These are phyloP conservation scores for Linum lewisii DNA, from an alignment of 345 rosid species.

Conservation along the genomic window DNA sequence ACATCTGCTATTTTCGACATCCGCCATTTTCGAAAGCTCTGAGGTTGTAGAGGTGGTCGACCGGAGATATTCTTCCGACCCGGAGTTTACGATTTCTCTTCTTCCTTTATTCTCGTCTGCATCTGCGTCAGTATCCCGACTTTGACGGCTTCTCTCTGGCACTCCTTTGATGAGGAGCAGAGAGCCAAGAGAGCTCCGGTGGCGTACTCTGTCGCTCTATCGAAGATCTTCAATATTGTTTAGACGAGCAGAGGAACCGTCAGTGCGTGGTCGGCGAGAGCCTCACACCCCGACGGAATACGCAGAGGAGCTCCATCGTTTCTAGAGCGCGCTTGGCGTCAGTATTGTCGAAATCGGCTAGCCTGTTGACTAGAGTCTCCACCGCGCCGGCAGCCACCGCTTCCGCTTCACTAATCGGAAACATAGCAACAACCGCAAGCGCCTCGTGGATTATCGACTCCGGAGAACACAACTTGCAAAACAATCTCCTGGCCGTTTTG, in stretches of 20 bases:
- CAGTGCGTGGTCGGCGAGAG: slow-evolving; percentile 59
- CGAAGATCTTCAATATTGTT: slow-evolving; percentile 64
- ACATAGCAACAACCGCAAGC: too few species aligned
- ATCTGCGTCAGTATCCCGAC: too few species aligned
- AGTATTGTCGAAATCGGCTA: slow-evolving; percentile 67
- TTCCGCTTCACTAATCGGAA: too few species aligned
- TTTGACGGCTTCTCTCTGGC: too few species aligned
- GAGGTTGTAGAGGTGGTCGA: too few species aligned
- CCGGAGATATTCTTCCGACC: too few species aligned
- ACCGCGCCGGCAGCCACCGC: slow-evolving; percentile 78
- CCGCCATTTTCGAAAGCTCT: too few species aligned
- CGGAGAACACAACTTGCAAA: slow-evolving; percentile 35
- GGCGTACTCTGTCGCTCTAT: slow-evolving; percentile 90
- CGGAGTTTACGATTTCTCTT: too few species aligned
- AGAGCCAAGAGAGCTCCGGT: slow-evolving; percentile 75
- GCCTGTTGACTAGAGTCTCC: slow-evolving; percentile 47
- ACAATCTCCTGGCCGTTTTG: slow-evolving; percentile 44
- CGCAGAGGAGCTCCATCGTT: slow-evolving; percentile 80
- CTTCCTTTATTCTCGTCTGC: too few species aligned
- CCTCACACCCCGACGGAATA: slow-evolving; percentile 49
- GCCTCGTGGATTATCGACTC: slow-evolving; percentile 48
- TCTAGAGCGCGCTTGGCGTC: slow-evolving; percentile 85
- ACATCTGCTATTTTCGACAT: too few species aligned
- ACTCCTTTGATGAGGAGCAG: slow-evolving; percentile 55
- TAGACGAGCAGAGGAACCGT: slow-evolving; percentile 76